Base-by-base conservation (phyloP, 2,329 filamentous ascomycete genomes). In the Alternaria hordeiaustralica region DNA sequence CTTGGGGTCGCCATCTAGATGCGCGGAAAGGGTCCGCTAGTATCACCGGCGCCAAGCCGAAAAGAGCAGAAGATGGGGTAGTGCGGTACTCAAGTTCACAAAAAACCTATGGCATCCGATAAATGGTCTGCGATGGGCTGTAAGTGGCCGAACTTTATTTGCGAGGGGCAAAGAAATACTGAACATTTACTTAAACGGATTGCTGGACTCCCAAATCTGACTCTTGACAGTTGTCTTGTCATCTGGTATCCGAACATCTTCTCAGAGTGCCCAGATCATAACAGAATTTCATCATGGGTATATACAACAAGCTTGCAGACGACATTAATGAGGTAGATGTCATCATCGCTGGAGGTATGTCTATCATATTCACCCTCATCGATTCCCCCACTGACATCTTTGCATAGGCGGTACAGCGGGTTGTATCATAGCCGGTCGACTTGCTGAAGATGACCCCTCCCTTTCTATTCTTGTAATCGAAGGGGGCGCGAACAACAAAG, bases 401-500 rank as follows among this genome's bases (percentile, higher is more conserved):
- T 53, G 15, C 18, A 8, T 15, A 73, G 71, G 71, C 51, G 71
- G 71, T 36, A 73, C 83, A 4, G 78, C 83, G 23, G 83, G 82
- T 28, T 84, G 83, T 67, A 82, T 84, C 4, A 77, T 83, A 53
- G 82, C 82, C 15, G 81, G 75, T 20, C 80, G 82, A 33, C 75
- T 84, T 4, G 81, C 82, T 6, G 82, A 84, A 58, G 79, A 82
- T 15, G 74, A 77, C 28, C 64, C 64, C 9, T 55, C 62, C 20
- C 57, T 67, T 5, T 69, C 65, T 21, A 44, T 68, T 45, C 75
- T 88, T 12, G 77, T 88, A 7, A 82, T 88, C 54, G 87, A 89
- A 70, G 78, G 81, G 26, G 87, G 87, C 1, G 80, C 79, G 20
- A 85, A 88, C 72, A 88, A 85, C 68, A 83, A 84, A 65, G 79